A percentile compares a stretch with the other conserved stretches of the same genome.
Evolutionary conservation across 1,284 basidiomycete genomes (phyloP).

Genomic region (Trichosporon sp.): DNA sequence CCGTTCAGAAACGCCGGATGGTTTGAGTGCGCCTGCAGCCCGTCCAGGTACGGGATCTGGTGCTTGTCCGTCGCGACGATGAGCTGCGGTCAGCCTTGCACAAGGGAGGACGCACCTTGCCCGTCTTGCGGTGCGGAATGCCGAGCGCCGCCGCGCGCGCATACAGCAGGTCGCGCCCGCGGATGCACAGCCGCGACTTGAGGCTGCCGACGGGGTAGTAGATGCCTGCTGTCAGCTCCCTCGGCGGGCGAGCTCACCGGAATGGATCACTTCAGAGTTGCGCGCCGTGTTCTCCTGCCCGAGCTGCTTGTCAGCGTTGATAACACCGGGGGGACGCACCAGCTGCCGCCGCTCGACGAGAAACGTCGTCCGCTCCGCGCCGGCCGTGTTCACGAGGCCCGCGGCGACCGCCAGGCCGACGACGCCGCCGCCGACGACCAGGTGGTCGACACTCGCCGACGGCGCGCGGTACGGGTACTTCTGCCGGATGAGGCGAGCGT

Average conservation of each 20-base stretch:
- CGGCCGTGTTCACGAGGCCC: slow-evolving; percentile 61
- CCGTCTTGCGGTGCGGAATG: slow-evolving; percentile 68
- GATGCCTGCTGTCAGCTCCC: slow-evolving; percentile 16
- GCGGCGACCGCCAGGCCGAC: slow-evolving; percentile 85
- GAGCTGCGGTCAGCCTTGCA: slow-evolving; percentile 50
- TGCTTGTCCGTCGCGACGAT: slow-evolving; percentile 65
- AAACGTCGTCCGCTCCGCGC: slow-evolving; percentile 67
- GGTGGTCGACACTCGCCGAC: slow-evolving; percentile 73
- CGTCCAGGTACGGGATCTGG: slow-evolving; percentile 66
- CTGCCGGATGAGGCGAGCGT: slow-evolving; percentile 14
- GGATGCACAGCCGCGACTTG: slow-evolving; percentile 81
- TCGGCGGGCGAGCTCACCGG: slow-evolving; percentile 56
- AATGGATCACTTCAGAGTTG: slow-evolving; percentile 95
- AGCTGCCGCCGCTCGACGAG: slow-evolving; percentile 73
- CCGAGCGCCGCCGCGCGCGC: slow-evolving; percentile 62
- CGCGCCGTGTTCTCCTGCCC: slow-evolving; percentile 89
- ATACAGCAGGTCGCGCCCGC: slow-evolving; percentile 82
- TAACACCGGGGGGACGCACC: slow-evolving; percentile 35
- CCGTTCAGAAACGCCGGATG: slow-evolving; percentile 33
- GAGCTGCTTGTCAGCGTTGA: slow-evolving; percentile 24
- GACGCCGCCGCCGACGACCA: slow-evolving; percentile 89
- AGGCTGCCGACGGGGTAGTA: slow-evolving; percentile 75
- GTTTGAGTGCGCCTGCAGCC: slow-evolving; percentile 62
- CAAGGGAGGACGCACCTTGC: slow-evolving; percentile 58
- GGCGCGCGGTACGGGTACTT: slow-evolving; percentile 56